Conservation (phyloP, 345 rosid genomes). For the Eucalyptus cloeziana region DNA sequence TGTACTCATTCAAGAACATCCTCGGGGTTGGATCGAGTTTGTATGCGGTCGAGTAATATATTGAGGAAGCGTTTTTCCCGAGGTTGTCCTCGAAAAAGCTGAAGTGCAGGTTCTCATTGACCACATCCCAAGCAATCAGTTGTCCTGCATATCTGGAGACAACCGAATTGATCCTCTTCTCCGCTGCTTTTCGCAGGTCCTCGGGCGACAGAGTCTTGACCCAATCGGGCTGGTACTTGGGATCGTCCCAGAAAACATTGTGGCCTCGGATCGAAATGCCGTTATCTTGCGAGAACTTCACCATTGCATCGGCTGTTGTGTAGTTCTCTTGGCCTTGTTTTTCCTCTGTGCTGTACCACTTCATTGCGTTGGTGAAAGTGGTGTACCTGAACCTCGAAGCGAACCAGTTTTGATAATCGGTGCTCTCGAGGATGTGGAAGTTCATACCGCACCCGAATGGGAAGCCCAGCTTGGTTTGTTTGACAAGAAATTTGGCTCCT, state of each 20-base stretch:
- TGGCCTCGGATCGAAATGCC: conserved; percentile 64
- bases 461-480: conserved; percentile 31
- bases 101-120: conserved; percentile 80
- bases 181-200: conserved; percentile 28
- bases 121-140: conserved; percentile 74
- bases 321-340: conserved; percentile 53
- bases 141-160: conserved; percentile 55
- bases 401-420: conserved; percentile 59
- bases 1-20: conserved; percentile 74
- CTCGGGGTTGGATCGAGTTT: conserved; percentile 37
- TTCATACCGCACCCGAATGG: conserved; percentile 80
- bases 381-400: conserved; percentile 57
- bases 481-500: conserved; percentile 33
- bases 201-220: conserved; percentile 24
- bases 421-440: conserved; percentile 34
- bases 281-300: conserved; percentile 26
- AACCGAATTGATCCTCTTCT: conserved; percentile 45
- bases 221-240: conserved; percentile 55
- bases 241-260: conserved; percentile 71
- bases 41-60: conserved; percentile 23
- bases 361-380: conserved; percentile 82
- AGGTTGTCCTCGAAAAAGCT: conserved; percentile 62
- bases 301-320: conserved; percentile 59
- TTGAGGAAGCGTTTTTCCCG: conserved; percentile 43
- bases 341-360: conserved; percentile 73